These are phyloP conservation scores for Arthrobotrys sphaeroides DNA, from an alignment of 2,329 filamentous ascomycete species.

Conservation along the genomic window DNA sequence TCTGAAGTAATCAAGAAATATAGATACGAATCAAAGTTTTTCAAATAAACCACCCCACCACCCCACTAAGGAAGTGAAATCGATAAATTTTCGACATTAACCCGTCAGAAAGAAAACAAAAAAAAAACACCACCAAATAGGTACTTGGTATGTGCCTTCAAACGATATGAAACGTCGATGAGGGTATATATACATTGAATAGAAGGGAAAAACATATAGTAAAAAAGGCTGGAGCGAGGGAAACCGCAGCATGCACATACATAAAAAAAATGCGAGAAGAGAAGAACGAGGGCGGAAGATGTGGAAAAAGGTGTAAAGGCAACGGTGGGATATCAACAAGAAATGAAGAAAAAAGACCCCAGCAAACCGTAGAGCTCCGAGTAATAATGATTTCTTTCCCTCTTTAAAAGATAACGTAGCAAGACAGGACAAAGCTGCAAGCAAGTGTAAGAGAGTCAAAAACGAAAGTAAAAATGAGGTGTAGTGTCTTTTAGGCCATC, in stretches of 20 bases:
- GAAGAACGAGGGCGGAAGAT: conserved; percentile 59
- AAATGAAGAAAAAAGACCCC: conserved; percentile 12
- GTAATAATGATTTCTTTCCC: conserved; percentile 48
- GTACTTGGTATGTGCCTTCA: too few species aligned
- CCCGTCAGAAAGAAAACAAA: background rate
- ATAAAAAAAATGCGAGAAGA: conserved; percentile 18
- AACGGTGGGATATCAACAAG: conserved; percentile 32
- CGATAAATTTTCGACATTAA: conserved; percentile 3
- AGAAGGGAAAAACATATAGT: background rate
- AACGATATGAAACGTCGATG: background rate
- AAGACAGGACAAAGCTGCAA: conserved; percentile 5
- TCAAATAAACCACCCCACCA: conserved; percentile 5
- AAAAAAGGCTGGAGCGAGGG: background rate
- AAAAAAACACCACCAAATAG: background rate
- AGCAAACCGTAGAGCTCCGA: conserved; percentile 32
- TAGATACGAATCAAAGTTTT: background rate
- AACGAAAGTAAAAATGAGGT: background rate
- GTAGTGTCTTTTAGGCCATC: conserved; percentile 5
- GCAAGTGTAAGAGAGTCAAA: background rate
- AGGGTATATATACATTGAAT: conserved; percentile 20
- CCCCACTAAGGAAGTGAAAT: background rate
- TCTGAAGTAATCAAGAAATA: background rate
- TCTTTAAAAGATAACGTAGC: conserved; percentile 18
- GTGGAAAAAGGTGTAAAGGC: conserved; percentile 61
- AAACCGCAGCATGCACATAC: background rate